Evolutionary conservation across 768 basidiomycete species (phyloP), one percentile per base, ranked within the genome.

Genomic region (Lentinus tigrinus): DNA sequence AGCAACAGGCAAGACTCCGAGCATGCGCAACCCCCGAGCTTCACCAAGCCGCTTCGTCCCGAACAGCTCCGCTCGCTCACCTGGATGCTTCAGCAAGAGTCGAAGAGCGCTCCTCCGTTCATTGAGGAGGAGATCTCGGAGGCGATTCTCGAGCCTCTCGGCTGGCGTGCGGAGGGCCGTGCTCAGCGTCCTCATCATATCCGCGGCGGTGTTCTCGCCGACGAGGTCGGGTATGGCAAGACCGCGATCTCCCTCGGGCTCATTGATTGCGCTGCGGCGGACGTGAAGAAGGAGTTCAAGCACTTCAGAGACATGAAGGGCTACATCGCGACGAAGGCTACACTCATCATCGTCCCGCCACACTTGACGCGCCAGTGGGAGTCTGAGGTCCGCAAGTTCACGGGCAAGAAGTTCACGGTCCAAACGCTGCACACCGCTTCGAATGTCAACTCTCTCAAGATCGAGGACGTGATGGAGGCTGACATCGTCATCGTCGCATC

Each of bases 151-250:
- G 88, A 86, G 58, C 85, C 93, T 51, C 75, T 97, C 13, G 91
- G 93, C 7, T 98, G 95, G 95, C 81, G 93, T 63, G 93, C 92
- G n/a, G 94, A 97, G 72, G 95, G 91, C 39, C 87, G 91, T 40
- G 94, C 91, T 3, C 85, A 90, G 63, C 75, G 94, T 34, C 83
- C 88, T 0, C 81, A 92, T 51, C 80, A 74, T 58, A 75, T 97
- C 40, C 81, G 91, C 54, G 95, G 95, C 17, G 95, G 95, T 11
- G 95, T 97, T 47, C 83, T 97, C 44, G 95, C 95, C 13, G 95
- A 98, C 66, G 89, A 95, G 75, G 95, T 98, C 59, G 95, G 95
- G 50, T 98, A 98, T 67, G 95, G 95, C 17, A 98, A 98, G 75
- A 98, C 95, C 0, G 95, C 94, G 21, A 95, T 97, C 63, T 94